These are phyloP conservation scores for Nephelium lappaceum DNA, from an alignment of 345 rosid genomes.

Conservation along the genomic window DNA sequence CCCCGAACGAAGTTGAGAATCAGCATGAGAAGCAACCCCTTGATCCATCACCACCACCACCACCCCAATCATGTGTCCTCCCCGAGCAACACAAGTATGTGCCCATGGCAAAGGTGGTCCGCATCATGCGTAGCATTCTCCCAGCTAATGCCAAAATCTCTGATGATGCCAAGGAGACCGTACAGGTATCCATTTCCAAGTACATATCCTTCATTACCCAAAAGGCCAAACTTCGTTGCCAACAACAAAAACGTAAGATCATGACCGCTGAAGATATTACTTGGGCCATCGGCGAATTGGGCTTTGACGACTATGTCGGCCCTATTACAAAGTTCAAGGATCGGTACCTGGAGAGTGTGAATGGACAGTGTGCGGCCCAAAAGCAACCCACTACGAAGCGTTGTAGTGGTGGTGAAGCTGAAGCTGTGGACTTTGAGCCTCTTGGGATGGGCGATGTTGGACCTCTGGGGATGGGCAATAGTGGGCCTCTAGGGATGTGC, in stretches of 20 bases:
- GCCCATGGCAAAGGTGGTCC: slow-evolving; percentile 72
- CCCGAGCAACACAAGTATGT: slow-evolving; percentile 70
- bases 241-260: slow-evolving; percentile 71
- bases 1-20: neutral
- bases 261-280: slow-evolving; percentile 66
- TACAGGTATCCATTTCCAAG: slow-evolving; percentile 73
- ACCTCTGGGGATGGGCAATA: no score
- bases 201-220: slow-evolving; percentile 72
- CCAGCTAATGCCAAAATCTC: slow-evolving; percentile 68
- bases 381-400: slow-evolving; percentile 22
- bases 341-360: slow-evolving; percentile 54
- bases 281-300: slow-evolving; percentile 71
- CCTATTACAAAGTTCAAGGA: slow-evolving; percentile 43
- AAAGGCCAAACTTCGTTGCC: slow-evolving; percentile 76
- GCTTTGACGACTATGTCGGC: slow-evolving; percentile 59
- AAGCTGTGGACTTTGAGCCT: neutral
- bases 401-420: neutral
- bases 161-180: slow-evolving; percentile 67
- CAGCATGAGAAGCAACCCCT: no score
- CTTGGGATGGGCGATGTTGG: neutral
- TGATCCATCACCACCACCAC: neutral
- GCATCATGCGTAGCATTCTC: slow-evolving; percentile 64
- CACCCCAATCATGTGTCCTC: slow-evolving; percentile 13
- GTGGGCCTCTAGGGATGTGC: no score
- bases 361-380: neutral